Conservation (phyloP, 805 yeast species). For the Sugiyamaella boreocaroliniensis region DNA sequence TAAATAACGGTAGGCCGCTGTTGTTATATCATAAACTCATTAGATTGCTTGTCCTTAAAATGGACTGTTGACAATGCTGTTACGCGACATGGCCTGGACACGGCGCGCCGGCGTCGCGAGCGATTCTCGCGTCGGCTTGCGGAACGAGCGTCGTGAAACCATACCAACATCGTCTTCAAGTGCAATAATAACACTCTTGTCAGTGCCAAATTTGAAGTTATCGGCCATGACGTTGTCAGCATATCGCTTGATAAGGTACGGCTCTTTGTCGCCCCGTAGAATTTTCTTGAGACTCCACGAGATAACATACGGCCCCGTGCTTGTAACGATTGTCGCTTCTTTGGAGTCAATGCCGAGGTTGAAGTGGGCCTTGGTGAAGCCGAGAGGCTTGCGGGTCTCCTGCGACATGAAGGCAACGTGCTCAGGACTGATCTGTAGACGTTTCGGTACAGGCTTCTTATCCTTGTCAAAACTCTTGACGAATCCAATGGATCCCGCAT, state of each 20-base stretch:
- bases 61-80: conserved; percentile 26
- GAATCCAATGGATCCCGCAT: conserved; percentile 59
- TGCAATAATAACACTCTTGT: conserved; percentile 64
- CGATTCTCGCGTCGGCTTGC: conserved; percentile 47
- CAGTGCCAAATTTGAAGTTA: conserved; percentile 69
- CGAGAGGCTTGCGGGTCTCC: conserved; percentile 42
- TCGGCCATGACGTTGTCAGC: conserved; percentile 61
- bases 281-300: conserved; percentile 69
- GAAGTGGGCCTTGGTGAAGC: conserved; percentile 70
- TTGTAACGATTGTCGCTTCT: conserved; percentile 67
- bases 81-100: conserved; percentile 19
- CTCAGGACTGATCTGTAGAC: conserved; percentile 63
- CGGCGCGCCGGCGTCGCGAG: conserved; percentile 30
- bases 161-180: conserved; percentile 69
- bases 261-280: conserved; percentile 44
- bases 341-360: conserved; percentile 59
- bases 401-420: conserved; percentile 57
- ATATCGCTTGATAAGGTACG: conserved; percentile 61
- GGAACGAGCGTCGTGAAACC: conserved; percentile 54
- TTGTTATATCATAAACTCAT: neutral
- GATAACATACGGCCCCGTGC: conserved; percentile 76
- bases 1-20: neutral
- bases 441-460: conserved; percentile 60
- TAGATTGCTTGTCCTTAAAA: conserved; percentile 12
- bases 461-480: conserved; percentile 55